A percentile compares a stretch with the other conserved stretches of the same genome.
Evolutionary conservation across 2,329 filamentous ascomycete species (phyloP).

Genomic region (Herpotrichia juniperi): DNA sequence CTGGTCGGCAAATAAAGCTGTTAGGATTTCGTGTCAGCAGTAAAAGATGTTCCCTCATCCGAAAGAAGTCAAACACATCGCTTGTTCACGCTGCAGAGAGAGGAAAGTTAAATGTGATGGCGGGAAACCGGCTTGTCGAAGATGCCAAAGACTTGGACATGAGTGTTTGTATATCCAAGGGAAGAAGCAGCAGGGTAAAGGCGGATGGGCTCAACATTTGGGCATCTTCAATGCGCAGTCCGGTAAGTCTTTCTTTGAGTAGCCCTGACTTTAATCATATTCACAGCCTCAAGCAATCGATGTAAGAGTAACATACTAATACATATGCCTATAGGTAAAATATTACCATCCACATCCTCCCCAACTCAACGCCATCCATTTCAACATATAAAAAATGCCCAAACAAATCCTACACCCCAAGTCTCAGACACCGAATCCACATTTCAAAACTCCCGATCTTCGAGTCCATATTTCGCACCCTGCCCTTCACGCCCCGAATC

Average conservation of each 20-base stretch:
- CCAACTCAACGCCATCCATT: background rate
- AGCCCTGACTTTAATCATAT: background rate
- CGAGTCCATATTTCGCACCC: background rate
- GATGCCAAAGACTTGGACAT: constrained; percentile 12
- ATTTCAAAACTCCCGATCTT: background rate
- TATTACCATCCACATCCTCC: too few species aligned
- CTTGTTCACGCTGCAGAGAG: constrained; percentile 22
- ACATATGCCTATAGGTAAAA: too few species aligned
- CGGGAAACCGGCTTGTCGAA: constrained; percentile 15
- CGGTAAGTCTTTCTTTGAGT: background rate
- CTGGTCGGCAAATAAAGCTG: background rate
- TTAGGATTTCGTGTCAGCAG: background rate
- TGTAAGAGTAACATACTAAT: too few species aligned
- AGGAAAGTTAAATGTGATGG: constrained; percentile 27
- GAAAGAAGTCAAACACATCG: constrained; percentile 17
- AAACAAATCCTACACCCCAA: background rate
- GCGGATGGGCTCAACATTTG: constrained; percentile 21
- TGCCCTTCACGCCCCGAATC: too few species aligned
- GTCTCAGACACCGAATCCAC: background rate
- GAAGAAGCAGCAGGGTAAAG: constrained; percentile 18
- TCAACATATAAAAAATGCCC: background rate
- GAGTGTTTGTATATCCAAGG: constrained; percentile 19
- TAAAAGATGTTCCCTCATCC: background rate
- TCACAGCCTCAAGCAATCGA: too few species aligned
- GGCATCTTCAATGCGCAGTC: constrained; percentile 21